phyloP scores from a whole-genome alignment of 129 eudicot genomes.

The Erigeron canadensis region DNA sequence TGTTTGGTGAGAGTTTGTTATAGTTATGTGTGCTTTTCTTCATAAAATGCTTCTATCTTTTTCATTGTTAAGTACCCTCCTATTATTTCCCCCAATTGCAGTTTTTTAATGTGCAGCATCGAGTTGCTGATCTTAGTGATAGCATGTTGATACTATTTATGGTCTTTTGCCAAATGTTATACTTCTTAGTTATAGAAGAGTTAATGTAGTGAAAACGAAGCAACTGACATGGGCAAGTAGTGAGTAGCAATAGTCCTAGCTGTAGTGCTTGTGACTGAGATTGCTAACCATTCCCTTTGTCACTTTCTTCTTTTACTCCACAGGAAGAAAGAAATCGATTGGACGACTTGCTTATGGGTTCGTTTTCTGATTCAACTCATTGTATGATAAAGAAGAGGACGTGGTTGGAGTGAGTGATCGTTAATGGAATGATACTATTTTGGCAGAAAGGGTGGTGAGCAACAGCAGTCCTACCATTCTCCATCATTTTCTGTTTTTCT shows the following conservation, averaged over 20 bases:
- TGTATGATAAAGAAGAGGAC: not conserved
- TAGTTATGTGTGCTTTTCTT: conserved; percentile 18
- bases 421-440: not conserved
- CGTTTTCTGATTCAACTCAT: not conserved
- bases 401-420: not conserved
- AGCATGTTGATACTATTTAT: not conserved
- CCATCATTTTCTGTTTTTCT: not conserved
- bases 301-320: not conserved
- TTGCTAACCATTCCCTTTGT: not conserved
- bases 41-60: conserved; percentile 14
- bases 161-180: not conserved
- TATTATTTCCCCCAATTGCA: not conserved
- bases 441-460: not conserved
- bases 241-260: not conserved
- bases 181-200: not conserved
- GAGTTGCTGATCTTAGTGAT: not conserved
- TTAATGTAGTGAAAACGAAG: too few relatives aligned
- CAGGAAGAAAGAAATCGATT: not conserved
- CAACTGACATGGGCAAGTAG: not conserved
- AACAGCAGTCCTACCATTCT: not conserved
- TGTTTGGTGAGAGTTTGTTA: conserved; percentile 2
- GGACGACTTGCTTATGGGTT: not conserved
- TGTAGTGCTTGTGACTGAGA: not conserved
- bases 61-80: not conserved
- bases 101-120: not conserved